Base-by-base conservation (phyloP, 2,329 filamentous ascomycete genomes). In the Salinomyces thailandicus region DNA sequence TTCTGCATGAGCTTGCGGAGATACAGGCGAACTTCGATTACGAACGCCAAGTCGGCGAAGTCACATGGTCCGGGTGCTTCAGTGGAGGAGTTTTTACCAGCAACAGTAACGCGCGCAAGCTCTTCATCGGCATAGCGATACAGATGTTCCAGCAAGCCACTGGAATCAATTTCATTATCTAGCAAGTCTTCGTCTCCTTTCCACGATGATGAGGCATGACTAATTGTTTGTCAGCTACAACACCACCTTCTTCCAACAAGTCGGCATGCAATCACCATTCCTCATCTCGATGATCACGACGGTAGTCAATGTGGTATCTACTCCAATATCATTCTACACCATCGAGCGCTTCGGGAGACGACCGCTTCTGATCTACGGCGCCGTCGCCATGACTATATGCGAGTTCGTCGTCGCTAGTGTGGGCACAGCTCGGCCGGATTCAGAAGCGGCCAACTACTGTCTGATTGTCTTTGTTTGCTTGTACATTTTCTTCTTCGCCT, bases 401-500 rank as follows among this genome's bases (percentile, higher is more conserved):
- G 80, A 93, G 62, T 91, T 91, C 69, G 71, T 93, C 55, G 81
- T 91, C 37, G 86, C 77, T 50, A 85, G 89, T 43, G 62, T 73
- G 34, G 72, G 69, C 22, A 58, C 52, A 11, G 52, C 63, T 0
- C 47, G 47, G 12, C 50, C 44, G 2, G 34, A 45, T 17, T 61
- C 79, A 59, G 61, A 70, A 36, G 46, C 65, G 2, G 78, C 79
- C 9, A 56, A 57, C 37, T 57, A 58, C 37, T 47, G 48, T 38
- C 54, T 87, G 68, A 85, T 93, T 47, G 75, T 82, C 41, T 91
- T 93, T 64, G 89, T 91, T 55, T 84, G 81, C 65, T 77, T 93
- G 63, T 91, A 87, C 72, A 85, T 94, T 69, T 86, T 84, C 72
- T 89, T 80, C 71, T 94, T 93, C 59, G 85, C 85, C 33, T 77